These are phyloP conservation scores for Bacidia gigantensis DNA, from an alignment of 495 filamentous ascomycete species.

Conservation along the genomic window DNA sequence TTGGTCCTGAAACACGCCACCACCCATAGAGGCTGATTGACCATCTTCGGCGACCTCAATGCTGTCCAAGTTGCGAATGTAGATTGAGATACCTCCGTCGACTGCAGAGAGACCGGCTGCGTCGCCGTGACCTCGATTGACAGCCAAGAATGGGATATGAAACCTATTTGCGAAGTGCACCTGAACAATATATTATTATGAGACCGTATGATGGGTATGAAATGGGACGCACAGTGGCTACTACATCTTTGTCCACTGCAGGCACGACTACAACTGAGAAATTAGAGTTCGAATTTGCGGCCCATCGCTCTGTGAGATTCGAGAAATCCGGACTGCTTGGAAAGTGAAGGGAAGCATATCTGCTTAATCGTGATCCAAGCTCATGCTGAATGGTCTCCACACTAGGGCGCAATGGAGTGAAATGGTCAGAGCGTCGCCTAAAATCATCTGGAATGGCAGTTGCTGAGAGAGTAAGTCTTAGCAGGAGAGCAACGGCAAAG, in stretches of 20 bases:
- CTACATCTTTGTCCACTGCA: not conserved
- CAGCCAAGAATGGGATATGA: slow-evolving; percentile 35
- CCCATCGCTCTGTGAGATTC: not conserved
- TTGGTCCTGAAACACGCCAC: slow-evolving; percentile 26
- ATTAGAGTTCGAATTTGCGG: not conserved
- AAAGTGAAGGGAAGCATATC: not conserved
- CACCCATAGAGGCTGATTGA: slow-evolving; percentile 36
- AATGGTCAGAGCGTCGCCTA: too few relatives aligned
- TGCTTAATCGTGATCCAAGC: not conserved
- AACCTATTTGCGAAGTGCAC: not conserved
- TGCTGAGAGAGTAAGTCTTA: too few relatives aligned
- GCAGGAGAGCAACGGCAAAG: too few relatives aligned
- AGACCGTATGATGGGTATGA: not conserved
- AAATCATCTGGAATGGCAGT: too few relatives aligned
- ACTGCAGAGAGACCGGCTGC: slow-evolving; percentile 26
- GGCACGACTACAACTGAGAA: not conserved
- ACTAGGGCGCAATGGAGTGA: too few relatives aligned
- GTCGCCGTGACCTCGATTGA: slow-evolving; percentile 34
- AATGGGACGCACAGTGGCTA: not conserved
- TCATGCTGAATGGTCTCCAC: not conserved
- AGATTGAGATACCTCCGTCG: slow-evolving; percentile 36
- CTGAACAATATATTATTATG: too few relatives aligned
- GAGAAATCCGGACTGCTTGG: not conserved
- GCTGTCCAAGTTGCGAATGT: slow-evolving; percentile 27
- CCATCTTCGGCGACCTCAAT: slow-evolving; percentile 30